Percentiles rank a stretch among this genome's conserved stretches.
Conservation (phyloP, 352 stramenopile species). For the Phytophthora kernoviae region DNA sequence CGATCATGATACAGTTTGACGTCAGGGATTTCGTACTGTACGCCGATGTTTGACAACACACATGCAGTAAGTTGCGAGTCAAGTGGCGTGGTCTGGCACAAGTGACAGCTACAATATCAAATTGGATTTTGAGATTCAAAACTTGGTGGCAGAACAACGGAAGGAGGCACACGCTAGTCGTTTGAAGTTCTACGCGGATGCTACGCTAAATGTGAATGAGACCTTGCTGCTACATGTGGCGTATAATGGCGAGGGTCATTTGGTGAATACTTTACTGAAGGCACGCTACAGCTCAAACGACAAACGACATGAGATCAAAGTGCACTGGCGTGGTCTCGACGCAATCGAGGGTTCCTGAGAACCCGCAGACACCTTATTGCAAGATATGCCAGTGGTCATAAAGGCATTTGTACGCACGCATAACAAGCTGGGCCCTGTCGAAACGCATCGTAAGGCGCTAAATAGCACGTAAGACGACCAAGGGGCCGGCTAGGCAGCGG, state of each 20-base stretch:
- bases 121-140: constrained; percentile 20
- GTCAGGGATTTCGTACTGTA: constrained; percentile 24
- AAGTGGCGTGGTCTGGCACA: constrained; percentile 21
- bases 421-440: too few relatives aligned
- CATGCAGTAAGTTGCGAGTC: constrained; percentile 3
- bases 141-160: constrained; percentile 8
- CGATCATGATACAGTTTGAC: constrained; percentile 15
- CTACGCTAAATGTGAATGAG: not conserved
- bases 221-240: too few relatives aligned
- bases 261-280: constrained; percentile 6
- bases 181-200: constrained; percentile 17
- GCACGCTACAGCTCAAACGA: not conserved
- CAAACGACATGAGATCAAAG: constrained; percentile 11
- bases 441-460: too few relatives aligned
- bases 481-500: too few relatives aligned
- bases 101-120: constrained; percentile 11
- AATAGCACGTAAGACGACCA: too few relatives aligned
- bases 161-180: constrained; percentile 10
- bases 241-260: not conserved
- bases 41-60: constrained; percentile 12
- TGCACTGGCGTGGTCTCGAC: constrained; percentile 13
- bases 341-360: constrained; percentile 14
- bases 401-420: constrained; percentile 2
- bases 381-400: constrained; percentile 13
- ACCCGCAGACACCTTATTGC: constrained; percentile 5